phyloP scores from a whole-genome alignment of 73 alveolate species.

The Blepharisma stoltei region DNA sequence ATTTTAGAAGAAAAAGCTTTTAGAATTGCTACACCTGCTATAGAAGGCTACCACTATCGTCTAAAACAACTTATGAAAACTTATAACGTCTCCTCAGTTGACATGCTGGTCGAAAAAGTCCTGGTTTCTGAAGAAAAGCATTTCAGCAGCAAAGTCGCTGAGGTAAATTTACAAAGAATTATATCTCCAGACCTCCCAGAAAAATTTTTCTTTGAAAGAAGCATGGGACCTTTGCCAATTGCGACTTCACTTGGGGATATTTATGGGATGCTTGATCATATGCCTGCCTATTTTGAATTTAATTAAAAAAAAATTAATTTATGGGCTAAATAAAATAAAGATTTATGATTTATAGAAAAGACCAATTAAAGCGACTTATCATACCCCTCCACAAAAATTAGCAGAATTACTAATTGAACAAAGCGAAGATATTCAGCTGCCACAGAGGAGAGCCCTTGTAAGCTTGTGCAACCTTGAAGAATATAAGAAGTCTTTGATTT shows the following conservation, averaged over 20 bases:
- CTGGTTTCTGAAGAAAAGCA: conserved; percentile 16
- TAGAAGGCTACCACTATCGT: conserved; percentile 24
- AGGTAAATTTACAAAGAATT: conserved; percentile 24
- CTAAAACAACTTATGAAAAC: conserved; percentile 22
- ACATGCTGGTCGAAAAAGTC: conserved; percentile 15
- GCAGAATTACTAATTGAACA: neutral
- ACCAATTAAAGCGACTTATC: too few species aligned
- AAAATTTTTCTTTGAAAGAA: conserved; percentile 21
- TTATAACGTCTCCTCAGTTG: conserved; percentile 9
- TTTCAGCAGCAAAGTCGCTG: conserved; percentile 21
- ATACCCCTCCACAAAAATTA: neutral
- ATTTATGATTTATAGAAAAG: too few species aligned
- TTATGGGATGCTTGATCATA: conserved; percentile 16
- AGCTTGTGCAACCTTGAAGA: neutral
- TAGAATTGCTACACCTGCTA: conserved; percentile 24
- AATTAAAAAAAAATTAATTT: too few species aligned
- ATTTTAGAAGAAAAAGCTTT: neutral
- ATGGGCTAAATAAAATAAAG: too few species aligned
- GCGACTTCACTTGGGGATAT: conserved; percentile 3
- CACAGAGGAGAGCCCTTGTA: neutral
- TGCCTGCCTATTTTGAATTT: too few species aligned
- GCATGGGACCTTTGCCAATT: conserved; percentile 27
- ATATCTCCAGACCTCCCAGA: conserved; percentile 23
- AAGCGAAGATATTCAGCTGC: conserved; percentile 1
- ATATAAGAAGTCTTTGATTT: neutral